Evolutionary conservation across 371 early-diverging fungal species (phyloP).

Genomic region (Circinella minor): DNA sequence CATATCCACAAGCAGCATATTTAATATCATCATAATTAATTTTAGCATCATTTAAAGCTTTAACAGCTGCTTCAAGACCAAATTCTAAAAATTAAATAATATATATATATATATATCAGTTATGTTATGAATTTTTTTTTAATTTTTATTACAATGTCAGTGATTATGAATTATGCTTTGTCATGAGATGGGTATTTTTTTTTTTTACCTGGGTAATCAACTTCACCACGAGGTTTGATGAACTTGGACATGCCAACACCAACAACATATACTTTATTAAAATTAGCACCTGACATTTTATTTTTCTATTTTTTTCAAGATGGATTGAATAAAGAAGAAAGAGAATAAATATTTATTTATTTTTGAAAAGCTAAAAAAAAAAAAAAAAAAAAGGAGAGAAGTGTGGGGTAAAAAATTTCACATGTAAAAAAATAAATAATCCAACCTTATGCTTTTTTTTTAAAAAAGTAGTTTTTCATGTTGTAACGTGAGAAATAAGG

Average conservation of each 20-base stretch:
- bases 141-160: no score
- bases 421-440: not conserved
- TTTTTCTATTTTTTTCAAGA: not conserved
- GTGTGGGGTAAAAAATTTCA: not conserved
- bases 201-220: conserved; percentile 60
- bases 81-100: conserved; percentile 54
- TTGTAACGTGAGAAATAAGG: no score
- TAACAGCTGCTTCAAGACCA: conserved; percentile 73
- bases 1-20: conserved; percentile 66
- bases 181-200: conserved; percentile 1
- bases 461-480: no score
- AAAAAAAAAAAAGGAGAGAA: not conserved
- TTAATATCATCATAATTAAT: conserved; percentile 71
- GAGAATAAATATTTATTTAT: no score
- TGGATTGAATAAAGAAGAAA: not conserved
- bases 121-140: no score
- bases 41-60: conserved; percentile 76
- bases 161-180: not conserved
- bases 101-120: not conserved
- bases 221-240: conserved; percentile 64
- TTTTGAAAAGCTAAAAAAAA: not conserved
- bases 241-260: conserved; percentile 78
- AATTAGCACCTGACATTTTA: not conserved
- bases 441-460: no score
- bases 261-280: conserved; percentile 48